Evolutionary conservation across 208 protist genomes (phyloP).

Genomic region (Borovskyia barvae): DNA sequence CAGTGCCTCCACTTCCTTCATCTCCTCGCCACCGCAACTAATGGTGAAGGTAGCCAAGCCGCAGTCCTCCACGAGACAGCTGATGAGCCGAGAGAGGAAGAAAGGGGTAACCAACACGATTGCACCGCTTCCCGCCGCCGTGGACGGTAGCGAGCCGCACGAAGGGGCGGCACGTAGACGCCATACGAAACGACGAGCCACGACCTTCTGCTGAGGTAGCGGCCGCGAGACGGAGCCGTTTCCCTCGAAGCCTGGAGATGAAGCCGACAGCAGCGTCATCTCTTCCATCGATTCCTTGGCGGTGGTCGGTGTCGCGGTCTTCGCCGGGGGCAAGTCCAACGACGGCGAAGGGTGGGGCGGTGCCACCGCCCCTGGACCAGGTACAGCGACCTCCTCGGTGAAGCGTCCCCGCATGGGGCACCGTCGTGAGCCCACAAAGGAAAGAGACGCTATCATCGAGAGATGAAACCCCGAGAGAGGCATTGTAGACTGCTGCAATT

Average conservation of each 20-base stretch:
- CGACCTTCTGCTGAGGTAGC: background rate
- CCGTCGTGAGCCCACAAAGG: constrained; percentile 28
- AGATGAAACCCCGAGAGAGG: constrained; percentile 21
- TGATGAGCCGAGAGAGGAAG: constrained; percentile 34
- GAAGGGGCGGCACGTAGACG: constrained; percentile 17
- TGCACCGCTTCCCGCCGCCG: background rate
- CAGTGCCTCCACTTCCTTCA: background rate
- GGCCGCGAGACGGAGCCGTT: no score
- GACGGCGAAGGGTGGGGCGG: no score
- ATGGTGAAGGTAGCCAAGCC: constrained; percentile 24
- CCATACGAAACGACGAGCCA: constrained; percentile 28
- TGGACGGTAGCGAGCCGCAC: background rate
- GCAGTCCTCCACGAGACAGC: constrained; percentile 32
- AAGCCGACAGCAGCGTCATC: background rate
- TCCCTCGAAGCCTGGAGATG: no score
- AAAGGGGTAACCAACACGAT: constrained; percentile 30
- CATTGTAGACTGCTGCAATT: background rate
- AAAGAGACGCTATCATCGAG: constrained; percentile 43
- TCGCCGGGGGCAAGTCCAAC: no score
- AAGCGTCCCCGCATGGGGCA: constrained; percentile 28
- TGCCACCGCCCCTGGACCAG: no score
- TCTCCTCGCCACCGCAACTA: constrained; percentile 11
- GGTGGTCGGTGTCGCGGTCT: constrained; percentile 11
- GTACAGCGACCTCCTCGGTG: constrained; percentile 11
- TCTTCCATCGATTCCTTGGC: constrained; percentile 1